Conservation (phyloP, 2,329 filamentous ascomycete species). For the Nemania bipapillata region DNA sequence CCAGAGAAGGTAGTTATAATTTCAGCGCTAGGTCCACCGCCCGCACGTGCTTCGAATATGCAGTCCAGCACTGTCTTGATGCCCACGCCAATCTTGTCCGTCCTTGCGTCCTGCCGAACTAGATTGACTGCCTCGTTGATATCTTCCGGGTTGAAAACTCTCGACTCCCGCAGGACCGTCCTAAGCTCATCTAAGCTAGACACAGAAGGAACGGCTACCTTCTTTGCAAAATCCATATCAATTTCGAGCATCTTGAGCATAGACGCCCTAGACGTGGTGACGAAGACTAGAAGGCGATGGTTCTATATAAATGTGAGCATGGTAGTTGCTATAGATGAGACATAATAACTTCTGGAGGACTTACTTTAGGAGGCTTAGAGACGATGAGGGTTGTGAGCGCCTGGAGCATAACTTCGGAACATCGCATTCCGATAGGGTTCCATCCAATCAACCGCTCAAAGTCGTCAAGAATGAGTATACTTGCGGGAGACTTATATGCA, state of each 20-base stretch:
- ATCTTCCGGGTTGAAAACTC: constrained; percentile 35
- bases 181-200: constrained; percentile 29
- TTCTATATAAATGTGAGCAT: constrained; percentile 32
- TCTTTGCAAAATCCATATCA: constrained; percentile 39
- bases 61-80: constrained; percentile 39
- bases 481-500: constrained; percentile 38
- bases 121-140: constrained; percentile 31
- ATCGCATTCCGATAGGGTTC: constrained; percentile 40
- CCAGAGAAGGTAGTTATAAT: constrained; percentile 32
- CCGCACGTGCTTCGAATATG: constrained; percentile 37
- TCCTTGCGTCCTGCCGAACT: constrained; percentile 20
- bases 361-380: constrained; percentile 37
- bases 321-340: background rate
- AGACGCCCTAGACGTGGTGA: constrained; percentile 35
- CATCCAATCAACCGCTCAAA: constrained; percentile 38
- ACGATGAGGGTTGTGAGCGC: constrained; percentile 39
- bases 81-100: constrained; percentile 35
- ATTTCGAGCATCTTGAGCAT: constrained; percentile 41
- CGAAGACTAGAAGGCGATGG: constrained; percentile 37
- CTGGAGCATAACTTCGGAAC: constrained; percentile 38
- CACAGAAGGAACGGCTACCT: constrained; percentile 36
- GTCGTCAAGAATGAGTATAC: constrained; percentile 39
- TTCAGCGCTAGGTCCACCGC: constrained; percentile 28
- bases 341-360: background rate
- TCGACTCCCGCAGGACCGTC: constrained; percentile 30